Evolutionary conservation across 768 basidiomycete genomes (phyloP), one percentile per base, ranked within the genome.

Genomic region (Ephemerocybe angulata): DNA sequence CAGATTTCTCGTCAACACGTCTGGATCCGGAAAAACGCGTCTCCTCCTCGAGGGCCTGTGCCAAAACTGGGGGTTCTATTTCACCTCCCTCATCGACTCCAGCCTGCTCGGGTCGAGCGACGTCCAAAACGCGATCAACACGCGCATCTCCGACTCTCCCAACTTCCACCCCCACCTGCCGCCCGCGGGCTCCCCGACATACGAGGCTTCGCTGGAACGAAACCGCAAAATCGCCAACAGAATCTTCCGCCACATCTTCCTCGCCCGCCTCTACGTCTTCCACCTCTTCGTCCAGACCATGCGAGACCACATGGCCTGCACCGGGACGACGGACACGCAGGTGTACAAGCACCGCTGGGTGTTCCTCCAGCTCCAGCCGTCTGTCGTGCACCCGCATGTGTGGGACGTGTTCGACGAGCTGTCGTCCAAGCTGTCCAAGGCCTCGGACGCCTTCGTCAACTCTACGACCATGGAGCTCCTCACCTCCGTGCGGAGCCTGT

Each of bases 1-100:
- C 15, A 76, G 75, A 13, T 74, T 76, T 52, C 68, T 79, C 17
- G 73, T 79, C 28, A 79, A 79, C 43, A 79, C 77, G 0, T 79
- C 76, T 22, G 76, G 76, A 7, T 77, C 76, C 2, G 76, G 76
- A 19, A 79, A 79, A 58, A 77, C 76, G 1, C 65, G 76, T 29
- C 65, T 76, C 11, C 62, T 79, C 2, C 59, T 79, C 8, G 76
- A 78, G 60, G 76, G 76, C 21, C 67, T 79, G 4, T 78, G 76
- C 52, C 58, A 70, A 28, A 63, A 71, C 41, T 79, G 77, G 77
- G 77, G 76, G 3, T 73, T 79, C 51, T 79, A 79, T 59, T 76
- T 79, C 56, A 78, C 76, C 0, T 76, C 75, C 11, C 55, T 69
- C 11, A 70, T 76, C 43, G 77, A 79, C 57, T 72, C 73, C 19